phyloP scores from a whole-genome alignment of 345 rosid genomes.

The Hypericum perforatum region DNA sequence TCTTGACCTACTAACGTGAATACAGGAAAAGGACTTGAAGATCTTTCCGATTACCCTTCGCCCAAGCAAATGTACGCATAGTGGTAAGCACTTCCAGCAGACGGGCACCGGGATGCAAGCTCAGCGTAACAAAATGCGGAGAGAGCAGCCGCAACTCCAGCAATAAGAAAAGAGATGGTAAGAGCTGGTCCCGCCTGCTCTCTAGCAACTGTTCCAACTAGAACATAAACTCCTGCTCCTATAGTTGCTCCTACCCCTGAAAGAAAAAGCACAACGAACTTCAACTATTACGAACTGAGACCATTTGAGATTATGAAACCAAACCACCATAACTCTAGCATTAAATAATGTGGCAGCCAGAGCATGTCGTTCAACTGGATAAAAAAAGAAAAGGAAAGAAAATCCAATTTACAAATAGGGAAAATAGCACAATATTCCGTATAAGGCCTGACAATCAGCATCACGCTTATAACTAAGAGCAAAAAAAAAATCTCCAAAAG shows the following conservation, averaged over 20 bases:
- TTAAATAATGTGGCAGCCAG: too few species aligned
- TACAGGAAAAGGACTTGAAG: not conserved
- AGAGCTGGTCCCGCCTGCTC: constrained; percentile 98
- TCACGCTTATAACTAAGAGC: too few species aligned
- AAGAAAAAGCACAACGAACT: not conserved
- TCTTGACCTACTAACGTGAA: not conserved
- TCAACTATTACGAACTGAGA: too few species aligned
- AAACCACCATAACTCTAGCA: too few species aligned
- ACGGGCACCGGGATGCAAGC: constrained; percentile 87
- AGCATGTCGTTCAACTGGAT: too few species aligned
- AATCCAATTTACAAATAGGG: too few species aligned
- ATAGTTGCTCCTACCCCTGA: constrained; percentile 93
- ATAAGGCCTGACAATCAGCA: too few species aligned
- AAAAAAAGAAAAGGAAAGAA: too few species aligned
- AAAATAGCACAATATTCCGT: too few species aligned
- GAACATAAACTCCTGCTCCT: constrained; percentile 97
- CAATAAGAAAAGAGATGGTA: constrained; percentile 73
- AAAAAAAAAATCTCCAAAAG: too few species aligned
- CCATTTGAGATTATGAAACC: too few species aligned
- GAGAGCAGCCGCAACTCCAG: constrained; percentile 90
- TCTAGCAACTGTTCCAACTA: constrained; percentile 94
- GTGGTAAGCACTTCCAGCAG: constrained; percentile 99
- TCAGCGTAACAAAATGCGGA: constrained; percentile 97
- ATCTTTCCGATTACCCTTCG: constrained; percentile 49
- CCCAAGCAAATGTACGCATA: constrained; percentile 90